A percentile compares a stretch with the other conserved stretches of the same genome.
These are phyloP conservation scores for Mortierella sp. DNA, from an alignment of 371 early-diverging fungal genomes.

Conservation along the genomic window DNA sequence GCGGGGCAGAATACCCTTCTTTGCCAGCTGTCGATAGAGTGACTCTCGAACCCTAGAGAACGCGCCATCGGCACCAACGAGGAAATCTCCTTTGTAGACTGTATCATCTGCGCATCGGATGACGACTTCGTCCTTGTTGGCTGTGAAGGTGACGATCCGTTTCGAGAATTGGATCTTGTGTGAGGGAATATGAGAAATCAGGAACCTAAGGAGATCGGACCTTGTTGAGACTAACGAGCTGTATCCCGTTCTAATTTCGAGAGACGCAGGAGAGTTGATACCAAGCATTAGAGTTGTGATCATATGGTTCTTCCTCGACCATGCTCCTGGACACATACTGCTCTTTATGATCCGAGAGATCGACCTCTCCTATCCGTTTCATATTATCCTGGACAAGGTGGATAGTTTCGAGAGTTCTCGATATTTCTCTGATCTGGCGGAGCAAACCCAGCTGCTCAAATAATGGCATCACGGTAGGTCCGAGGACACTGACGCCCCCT, in stretches of 20 bases:
- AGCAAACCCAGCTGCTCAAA: slow-evolving; percentile 30
- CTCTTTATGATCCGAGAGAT: slow-evolving; percentile 29
- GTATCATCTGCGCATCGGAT: slow-evolving; percentile 29
- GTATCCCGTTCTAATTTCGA: slow-evolving; percentile 21
- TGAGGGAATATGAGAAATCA: slow-evolving; percentile 17
- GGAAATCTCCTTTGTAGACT: slow-evolving; percentile 16
- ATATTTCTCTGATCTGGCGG: slow-evolving; percentile 4
- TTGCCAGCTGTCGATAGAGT: slow-evolving; percentile 23
- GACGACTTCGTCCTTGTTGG: slow-evolving; percentile 27
- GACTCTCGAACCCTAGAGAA: slow-evolving; percentile 15
- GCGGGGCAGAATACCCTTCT: slow-evolving; percentile 29
- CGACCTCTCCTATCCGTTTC: slow-evolving; percentile 40
- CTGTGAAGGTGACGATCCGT: slow-evolving; percentile 16
- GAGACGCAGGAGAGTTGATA: neutral
- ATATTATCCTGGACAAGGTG: slow-evolving; percentile 23
- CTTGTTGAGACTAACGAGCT: slow-evolving; percentile 1
- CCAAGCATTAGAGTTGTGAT: neutral
- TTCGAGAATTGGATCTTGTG: slow-evolving; percentile 26
- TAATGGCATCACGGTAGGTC: slow-evolving; percentile 28
- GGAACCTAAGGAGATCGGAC: slow-evolving; percentile 8
- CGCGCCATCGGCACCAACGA: slow-evolving; percentile 42
- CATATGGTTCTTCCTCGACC: too few species aligned
- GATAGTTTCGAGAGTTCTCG: slow-evolving; percentile 23
- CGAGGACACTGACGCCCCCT: slow-evolving; percentile 2
- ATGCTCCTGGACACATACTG: slow-evolving; percentile 9